phyloP scores from a whole-genome alignment of 495 filamentous ascomycete species.

The Xylaria bambusicola region DNA sequence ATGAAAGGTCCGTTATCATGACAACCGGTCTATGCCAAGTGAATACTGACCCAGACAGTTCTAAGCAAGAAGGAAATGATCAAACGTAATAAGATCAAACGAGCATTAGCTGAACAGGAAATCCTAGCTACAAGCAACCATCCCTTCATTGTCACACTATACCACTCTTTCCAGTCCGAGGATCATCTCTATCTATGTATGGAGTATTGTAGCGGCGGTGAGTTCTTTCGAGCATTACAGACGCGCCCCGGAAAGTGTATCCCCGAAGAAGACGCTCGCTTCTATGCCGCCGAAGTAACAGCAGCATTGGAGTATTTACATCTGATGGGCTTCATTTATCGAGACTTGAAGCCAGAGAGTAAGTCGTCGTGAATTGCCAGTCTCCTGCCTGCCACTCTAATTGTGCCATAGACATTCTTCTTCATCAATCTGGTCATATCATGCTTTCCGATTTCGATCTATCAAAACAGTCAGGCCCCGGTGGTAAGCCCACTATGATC shows the following conservation, averaged over 20 bases:
- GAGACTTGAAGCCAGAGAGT: slow-evolving; percentile 98
- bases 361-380: slow-evolving; percentile 35
- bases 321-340: slow-evolving; percentile 99
- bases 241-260: slow-evolving; percentile 96
- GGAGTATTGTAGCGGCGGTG: slow-evolving; percentile 98
- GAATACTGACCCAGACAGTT: slow-evolving; percentile 61
- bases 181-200: slow-evolving; percentile 98
- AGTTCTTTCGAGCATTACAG: slow-evolving; percentile 97
- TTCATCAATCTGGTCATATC: slow-evolving; percentile 97
- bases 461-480: slow-evolving; percentile 95
- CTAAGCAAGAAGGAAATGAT: slow-evolving; percentile 99
- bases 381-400: slow-evolving; percentile 21
- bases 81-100: slow-evolving; percentile 99
- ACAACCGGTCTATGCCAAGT: neutral
- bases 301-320: slow-evolving; percentile 96
- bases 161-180: slow-evolving; percentile 98
- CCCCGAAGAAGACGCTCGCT: slow-evolving; percentile 92
- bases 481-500: slow-evolving; percentile 96
- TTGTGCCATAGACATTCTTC: slow-evolving; percentile 73
- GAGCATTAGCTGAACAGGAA: slow-evolving; percentile 95
- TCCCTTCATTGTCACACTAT: slow-evolving; percentile 97
- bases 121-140: slow-evolving; percentile 98
- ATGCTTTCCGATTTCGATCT: slow-evolving; percentile 99
- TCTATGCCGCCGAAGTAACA: slow-evolving; percentile 98
- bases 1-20: slow-evolving; percentile 79